A percentile compares a stretch with the other conserved stretches of the same genome.
phyloP scores from a whole-genome alignment of 75 land plant species.

The Azolla pinnata region DNA sequence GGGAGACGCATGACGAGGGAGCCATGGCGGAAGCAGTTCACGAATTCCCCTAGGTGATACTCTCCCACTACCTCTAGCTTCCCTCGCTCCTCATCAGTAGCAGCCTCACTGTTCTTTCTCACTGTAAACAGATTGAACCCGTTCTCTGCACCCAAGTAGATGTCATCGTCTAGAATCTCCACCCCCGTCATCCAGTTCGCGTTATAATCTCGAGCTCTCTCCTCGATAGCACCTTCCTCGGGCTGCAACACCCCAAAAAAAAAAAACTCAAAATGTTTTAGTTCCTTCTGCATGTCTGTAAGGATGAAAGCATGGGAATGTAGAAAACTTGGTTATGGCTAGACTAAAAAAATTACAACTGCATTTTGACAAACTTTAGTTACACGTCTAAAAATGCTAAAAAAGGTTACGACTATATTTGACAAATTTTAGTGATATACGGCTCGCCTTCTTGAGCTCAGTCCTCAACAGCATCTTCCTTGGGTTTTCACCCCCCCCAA shows the following conservation, averaged over 20 bases:
- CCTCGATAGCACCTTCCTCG: constrained; percentile 97
- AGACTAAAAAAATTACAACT: not conserved
- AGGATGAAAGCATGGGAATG: not conserved
- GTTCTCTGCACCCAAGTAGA: constrained; percentile 95
- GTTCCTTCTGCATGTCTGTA: not conserved
- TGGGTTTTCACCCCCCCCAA: no score
- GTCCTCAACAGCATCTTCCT: no score
- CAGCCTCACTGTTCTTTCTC: constrained; percentile 90
- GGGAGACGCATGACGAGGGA: constrained; percentile 98
- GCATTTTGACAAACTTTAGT: not conserved
- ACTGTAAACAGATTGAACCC: constrained; percentile 91
- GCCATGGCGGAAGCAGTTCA: constrained; percentile 91
- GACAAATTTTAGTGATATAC: no score
- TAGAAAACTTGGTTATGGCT: not conserved
- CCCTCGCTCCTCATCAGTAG: constrained; percentile 97
- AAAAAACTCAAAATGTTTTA: not conserved
- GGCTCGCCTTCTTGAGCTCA: no score
- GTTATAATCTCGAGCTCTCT: constrained; percentile 89
- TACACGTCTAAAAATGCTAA: not conserved
- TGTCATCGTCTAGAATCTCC: constrained; percentile 97
- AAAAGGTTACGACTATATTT: no score
- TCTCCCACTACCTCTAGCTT: constrained; percentile 95
- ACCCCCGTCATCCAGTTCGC: constrained; percentile 99
- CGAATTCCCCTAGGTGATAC: constrained; percentile 92
- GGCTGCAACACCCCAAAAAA: no score